Percentiles rank a stretch among this genome's conserved stretches.
These are phyloP conservation scores for Sclerotinia sclerotiorum DNA, from an alignment of 2,329 filamentous ascomycete species.

Conservation along the genomic window DNA sequence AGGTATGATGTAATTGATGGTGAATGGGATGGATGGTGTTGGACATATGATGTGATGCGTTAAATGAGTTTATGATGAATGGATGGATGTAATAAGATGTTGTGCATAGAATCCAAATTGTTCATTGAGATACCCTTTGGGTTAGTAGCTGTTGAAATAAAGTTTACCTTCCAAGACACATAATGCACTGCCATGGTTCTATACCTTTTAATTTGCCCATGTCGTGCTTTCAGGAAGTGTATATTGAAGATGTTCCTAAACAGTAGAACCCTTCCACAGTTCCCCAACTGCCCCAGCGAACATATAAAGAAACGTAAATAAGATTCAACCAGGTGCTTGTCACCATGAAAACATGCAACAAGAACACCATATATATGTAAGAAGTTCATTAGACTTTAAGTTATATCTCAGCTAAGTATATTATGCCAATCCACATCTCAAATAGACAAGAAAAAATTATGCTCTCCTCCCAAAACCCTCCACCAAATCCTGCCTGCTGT, in stretches of 20 bases:
- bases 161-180: neutral
- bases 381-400: slow-evolving; percentile 20
- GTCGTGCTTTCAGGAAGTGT: neutral
- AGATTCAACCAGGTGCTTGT: neutral
- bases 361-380: neutral
- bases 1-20: slow-evolving; percentile 6
- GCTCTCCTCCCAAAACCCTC: neutral
- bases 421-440: slow-evolving; percentile 11
- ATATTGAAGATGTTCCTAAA: neutral
- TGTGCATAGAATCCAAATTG: neutral
- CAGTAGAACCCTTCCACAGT: neutral
- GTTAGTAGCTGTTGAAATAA: too few species aligned
- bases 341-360: neutral
- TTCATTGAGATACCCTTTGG: slow-evolving; percentile 1
- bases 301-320: neutral
- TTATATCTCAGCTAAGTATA: slow-evolving; percentile 15
- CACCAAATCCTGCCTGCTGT: slow-evolving; percentile 1
- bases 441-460: slow-evolving; percentile 8
- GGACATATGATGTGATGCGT: neutral
- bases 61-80: slow-evolving; percentile 4
- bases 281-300: neutral
- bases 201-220: neutral
- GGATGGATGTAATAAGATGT: neutral
- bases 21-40: neutral
- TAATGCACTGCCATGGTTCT: neutral